Evolutionary conservation across 176 grass and related monocot genomes (phyloP).

Genomic region (Cenchrus purpureus): DNA sequence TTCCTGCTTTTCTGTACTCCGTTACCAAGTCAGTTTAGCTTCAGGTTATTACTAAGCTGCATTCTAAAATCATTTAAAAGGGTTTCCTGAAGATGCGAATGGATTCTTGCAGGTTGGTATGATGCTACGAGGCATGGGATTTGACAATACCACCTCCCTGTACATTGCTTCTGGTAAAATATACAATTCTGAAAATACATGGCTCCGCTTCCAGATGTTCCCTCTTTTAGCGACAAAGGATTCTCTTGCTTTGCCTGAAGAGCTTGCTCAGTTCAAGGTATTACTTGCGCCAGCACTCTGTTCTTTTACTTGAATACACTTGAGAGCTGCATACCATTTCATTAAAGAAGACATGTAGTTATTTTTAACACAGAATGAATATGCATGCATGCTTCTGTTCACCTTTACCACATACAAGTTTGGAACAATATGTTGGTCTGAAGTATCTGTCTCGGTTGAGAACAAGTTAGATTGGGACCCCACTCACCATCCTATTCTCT

Average conservation of each 20-base stretch:
- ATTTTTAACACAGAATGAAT: conserved; percentile 10
- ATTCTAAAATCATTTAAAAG: background rate
- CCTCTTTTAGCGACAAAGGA: conserved; percentile 86
- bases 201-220: conserved; percentile 86
- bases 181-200: conserved; percentile 85
- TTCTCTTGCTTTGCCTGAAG: conserved; percentile 75
- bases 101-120: conserved; percentile 78
- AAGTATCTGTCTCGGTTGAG: background rate
- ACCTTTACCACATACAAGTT: conserved; percentile 20
- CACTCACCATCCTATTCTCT: conserved; percentile 29
- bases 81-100: conserved; percentile 5
- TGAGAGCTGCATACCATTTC: too few relatives aligned
- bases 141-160: conserved; percentile 74
- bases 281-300: conserved; percentile 3
- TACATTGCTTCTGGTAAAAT: conserved; percentile 97
- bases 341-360: background rate
- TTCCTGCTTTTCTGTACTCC: conserved; percentile 7
- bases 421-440: background rate
- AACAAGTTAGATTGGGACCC: background rate
- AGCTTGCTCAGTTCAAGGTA: conserved; percentile 87
- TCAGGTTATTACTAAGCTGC: background rate
- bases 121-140: conserved; percentile 98
- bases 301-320: too few relatives aligned
- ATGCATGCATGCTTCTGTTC: conserved; percentile 18
- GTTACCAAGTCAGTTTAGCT: background rate